Percentiles rank a stretch among this genome's conserved stretches.
phyloP scores from a whole-genome alignment of 108 stramenopile species.

The Hondaea fermentalgiana region DNA sequence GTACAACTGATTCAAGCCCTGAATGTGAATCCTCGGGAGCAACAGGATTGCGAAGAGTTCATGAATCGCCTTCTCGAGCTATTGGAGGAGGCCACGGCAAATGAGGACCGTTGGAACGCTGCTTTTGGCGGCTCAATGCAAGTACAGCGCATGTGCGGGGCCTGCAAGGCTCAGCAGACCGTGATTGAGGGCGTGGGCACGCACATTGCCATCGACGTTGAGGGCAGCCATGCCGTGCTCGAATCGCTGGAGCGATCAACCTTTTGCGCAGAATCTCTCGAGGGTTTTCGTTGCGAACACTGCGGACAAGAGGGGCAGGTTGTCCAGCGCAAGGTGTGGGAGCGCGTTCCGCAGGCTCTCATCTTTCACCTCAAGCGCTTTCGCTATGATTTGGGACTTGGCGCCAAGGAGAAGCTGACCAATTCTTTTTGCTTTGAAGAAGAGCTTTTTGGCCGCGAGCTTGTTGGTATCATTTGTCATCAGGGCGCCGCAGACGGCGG shows the following conservation, averaged over 20 bases:
- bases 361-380: slow-evolving; percentile 11
- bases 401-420: not conserved
- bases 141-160: not conserved
- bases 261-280: not conserved
- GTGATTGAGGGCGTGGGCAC: not conserved
- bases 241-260: not conserved
- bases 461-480: not conserved
- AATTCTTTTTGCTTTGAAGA: not conserved
- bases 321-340: not conserved
- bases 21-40: not conserved
- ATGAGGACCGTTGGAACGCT: not conserved
- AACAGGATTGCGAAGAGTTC: slow-evolving; percentile 8
- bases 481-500: not conserved
- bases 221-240: not conserved
- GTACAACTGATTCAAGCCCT: not conserved
- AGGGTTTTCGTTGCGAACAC: not conserved
- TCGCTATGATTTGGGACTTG: not conserved
- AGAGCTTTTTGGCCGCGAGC: not conserved
- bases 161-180: not conserved
- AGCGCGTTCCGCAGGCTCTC: not conserved
- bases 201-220: not conserved
- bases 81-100: not conserved
- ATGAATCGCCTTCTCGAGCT: slow-evolving; percentile 8
- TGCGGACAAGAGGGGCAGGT: not conserved
- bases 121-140: not conserved